Conservation (phyloP, 805 yeast species). For the Myxozyma monticola region DNA sequence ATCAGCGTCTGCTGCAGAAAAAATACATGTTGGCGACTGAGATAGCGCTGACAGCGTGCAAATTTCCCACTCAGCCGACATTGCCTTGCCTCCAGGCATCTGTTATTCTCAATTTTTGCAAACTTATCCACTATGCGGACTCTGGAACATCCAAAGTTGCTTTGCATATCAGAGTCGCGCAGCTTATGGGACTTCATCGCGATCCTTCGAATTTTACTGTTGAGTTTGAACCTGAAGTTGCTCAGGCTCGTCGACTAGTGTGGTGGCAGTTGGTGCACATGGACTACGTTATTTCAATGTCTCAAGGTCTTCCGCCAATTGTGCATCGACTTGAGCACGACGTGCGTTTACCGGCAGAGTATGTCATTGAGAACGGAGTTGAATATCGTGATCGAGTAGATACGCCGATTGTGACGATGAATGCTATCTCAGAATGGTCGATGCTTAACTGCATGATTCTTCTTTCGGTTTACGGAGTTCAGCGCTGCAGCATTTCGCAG, state of each 20-base stretch:
- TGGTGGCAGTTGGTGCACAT: constrained; percentile 28
- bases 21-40: constrained; percentile 16
- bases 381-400: constrained; percentile 13
- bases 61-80: constrained; percentile 22
- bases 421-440: constrained; percentile 12
- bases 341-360: constrained; percentile 16
- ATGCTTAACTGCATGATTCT: constrained; percentile 13
- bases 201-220: constrained; percentile 20
- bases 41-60: constrained; percentile 7
- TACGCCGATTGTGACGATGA: constrained; percentile 6
- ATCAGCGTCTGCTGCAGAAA: constrained; percentile 6
- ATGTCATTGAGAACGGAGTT: constrained; percentile 9
- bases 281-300: constrained; percentile 20
- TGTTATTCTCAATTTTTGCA: constrained; percentile 6
- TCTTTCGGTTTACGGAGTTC: constrained; percentile 14
- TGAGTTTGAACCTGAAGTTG: constrained; percentile 7
- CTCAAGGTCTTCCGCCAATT: constrained; percentile 24
- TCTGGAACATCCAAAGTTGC: constrained; percentile 14
- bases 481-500: constrained; percentile 11
- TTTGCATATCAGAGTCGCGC: constrained; percentile 17
- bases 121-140: constrained; percentile 2
- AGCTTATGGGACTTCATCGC: constrained; percentile 27
- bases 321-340: constrained; percentile 18
- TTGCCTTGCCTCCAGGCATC: constrained; percentile 14
- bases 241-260: constrained; percentile 10